These are phyloP conservation scores for Talaromyces sp. DNA, from an alignment of 2,329 filamentous ascomycete genomes.

Conservation along the genomic window DNA sequence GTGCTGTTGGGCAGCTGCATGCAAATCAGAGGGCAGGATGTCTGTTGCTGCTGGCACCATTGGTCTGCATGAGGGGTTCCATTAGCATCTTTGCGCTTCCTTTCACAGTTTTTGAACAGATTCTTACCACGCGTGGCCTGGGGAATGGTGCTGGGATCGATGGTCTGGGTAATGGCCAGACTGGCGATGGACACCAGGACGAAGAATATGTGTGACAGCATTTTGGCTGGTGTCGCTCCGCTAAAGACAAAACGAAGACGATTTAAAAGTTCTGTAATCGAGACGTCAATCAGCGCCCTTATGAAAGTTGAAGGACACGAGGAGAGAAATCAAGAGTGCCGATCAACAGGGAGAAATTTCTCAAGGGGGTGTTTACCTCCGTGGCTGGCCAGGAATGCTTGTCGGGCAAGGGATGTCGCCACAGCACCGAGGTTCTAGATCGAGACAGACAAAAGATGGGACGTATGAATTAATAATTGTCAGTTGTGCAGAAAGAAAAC, in stretches of 20 bases:
- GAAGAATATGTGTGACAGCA: slow-evolving; percentile 20
- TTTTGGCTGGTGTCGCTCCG: slow-evolving; percentile 11
- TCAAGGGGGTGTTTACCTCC: background rate
- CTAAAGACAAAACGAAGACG: background rate
- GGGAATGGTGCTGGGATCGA: slow-evolving; percentile 34
- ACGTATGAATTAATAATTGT: background rate
- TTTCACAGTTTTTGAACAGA: slow-evolving; percentile 4
- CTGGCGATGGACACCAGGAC: slow-evolving; percentile 24
- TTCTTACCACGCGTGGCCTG: slow-evolving; percentile 30
- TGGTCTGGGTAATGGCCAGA: slow-evolving; percentile 30
- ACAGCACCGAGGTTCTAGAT: background rate
- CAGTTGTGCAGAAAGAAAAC: background rate
- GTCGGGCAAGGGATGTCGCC: background rate
- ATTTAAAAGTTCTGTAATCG: background rate
- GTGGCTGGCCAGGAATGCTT: background rate
- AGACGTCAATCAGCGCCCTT: background rate
- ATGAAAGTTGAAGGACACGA: background rate
- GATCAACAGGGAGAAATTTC: background rate
- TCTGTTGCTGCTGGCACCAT: slow-evolving; percentile 40
- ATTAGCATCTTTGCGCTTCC: background rate
- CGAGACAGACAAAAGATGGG: background rate
- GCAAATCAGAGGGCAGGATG: slow-evolving; percentile 42
- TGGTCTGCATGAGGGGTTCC: slow-evolving; percentile 21
- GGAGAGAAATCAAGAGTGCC: background rate
- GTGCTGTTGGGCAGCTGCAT: slow-evolving; percentile 34